Percentiles rank a stretch among this genome's conserved stretches.
Evolutionary conservation across 306 rosid species (phyloP).

Genomic region (Quillaja saponaria): DNA sequence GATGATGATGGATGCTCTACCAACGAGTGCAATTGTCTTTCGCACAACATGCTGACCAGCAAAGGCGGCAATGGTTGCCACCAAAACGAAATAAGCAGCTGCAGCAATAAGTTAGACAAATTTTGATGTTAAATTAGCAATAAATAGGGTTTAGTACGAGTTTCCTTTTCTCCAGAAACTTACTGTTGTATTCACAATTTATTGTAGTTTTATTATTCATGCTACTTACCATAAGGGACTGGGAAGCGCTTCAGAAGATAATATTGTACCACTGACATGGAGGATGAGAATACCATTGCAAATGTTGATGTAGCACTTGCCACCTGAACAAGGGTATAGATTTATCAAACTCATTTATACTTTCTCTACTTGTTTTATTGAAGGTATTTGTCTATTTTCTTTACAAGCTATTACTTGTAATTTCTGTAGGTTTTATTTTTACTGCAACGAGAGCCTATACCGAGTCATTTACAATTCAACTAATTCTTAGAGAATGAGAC

Average conservation of each 20-base stretch:
- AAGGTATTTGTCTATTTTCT: too few relatives aligned
- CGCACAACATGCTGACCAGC: conserved; percentile 75
- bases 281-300: conserved; percentile 71
- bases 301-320: conserved; percentile 86
- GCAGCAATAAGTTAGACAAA: conserved; percentile 27
- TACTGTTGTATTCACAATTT: background rate
- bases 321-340: conserved; percentile 40
- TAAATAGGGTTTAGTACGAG: background rate
- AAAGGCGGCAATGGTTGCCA: conserved; percentile 75
- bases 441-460: too few relatives aligned
- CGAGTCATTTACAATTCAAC: too few relatives aligned
- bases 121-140: background rate
- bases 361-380: too few relatives aligned
- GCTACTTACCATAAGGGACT: conserved; percentile 62
- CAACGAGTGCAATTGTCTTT: conserved; percentile 58
- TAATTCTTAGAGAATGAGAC: too few relatives aligned
- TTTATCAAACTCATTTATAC: background rate
- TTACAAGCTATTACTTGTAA: too few relatives aligned
- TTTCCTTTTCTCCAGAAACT: conserved; percentile 4
- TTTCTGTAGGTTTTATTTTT: too few relatives aligned
- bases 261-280: conserved; percentile 80
- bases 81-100: conserved; percentile 65
- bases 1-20: conserved; percentile 75
- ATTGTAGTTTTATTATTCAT: background rate
- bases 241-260: conserved; percentile 72